Percentiles rank a stretch among this genome's conserved stretches.
Conservation (phyloP, 1,139 yeast species). For the Pneumocystis carinii region DNA sequence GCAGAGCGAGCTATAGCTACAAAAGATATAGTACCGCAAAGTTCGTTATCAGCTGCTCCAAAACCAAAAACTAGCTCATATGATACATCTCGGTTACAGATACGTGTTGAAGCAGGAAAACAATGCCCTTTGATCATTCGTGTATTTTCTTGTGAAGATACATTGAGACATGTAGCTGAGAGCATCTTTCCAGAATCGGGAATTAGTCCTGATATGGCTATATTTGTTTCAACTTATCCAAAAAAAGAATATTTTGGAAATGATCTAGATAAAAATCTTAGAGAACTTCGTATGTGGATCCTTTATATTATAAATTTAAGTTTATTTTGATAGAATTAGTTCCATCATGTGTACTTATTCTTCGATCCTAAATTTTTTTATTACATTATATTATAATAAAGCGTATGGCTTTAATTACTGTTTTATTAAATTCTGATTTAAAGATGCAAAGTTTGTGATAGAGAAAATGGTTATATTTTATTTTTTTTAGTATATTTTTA, state of each 20-base stretch:
- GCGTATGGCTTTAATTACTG: neutral
- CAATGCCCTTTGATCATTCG: slow-evolving; percentile 18
- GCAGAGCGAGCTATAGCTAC: slow-evolving; percentile 9
- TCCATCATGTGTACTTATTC: neutral
- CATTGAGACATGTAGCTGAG: slow-evolving; percentile 23
- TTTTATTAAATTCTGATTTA: neutral
- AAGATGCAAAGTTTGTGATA: too few relatives aligned
- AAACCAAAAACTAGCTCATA: slow-evolving; percentile 14
- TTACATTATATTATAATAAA: neutral
- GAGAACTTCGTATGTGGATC: neutral
- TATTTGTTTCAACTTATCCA: slow-evolving; percentile 25
- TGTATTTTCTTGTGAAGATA: slow-evolving; percentile 21
- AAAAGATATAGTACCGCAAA: slow-evolving; percentile 8
- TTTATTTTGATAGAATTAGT: neutral
- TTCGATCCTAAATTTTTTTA: neutral
- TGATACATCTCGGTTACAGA: slow-evolving; percentile 24
- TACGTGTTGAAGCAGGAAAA: slow-evolving; percentile 19
- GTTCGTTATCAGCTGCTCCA: slow-evolving; percentile 13
- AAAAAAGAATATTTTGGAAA: slow-evolving; percentile 17
- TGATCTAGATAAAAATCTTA: slow-evolving; percentile 9
- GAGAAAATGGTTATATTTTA: too few relatives aligned
- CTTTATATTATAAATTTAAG: neutral
- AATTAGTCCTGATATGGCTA: slow-evolving; percentile 14
- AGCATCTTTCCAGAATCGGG: slow-evolving; percentile 18
- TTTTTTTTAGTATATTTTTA: neutral